These are phyloP conservation scores for Herpetomonas muscarum DNA, from an alignment of 208 protist species.

Conservation along the genomic window DNA sequence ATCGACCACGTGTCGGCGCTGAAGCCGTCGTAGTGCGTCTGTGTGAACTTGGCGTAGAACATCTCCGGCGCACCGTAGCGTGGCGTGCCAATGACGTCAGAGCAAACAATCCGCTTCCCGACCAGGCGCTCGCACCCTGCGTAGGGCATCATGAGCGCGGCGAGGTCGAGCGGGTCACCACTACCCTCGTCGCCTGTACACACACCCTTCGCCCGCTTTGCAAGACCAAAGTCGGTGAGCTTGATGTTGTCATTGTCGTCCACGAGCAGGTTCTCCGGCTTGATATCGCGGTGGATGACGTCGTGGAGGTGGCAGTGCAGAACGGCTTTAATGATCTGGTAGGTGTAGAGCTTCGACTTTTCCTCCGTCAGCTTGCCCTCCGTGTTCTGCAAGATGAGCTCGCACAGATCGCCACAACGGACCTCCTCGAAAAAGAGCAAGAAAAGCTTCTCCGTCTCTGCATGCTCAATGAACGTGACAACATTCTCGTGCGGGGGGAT, in stretches of 20 bases:
- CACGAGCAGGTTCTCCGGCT: slow-evolving; percentile 89
- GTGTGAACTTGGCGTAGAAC: slow-evolving; percentile 91
- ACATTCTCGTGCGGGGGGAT: slow-evolving; percentile 86
- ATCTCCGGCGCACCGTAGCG: slow-evolving; percentile 90
- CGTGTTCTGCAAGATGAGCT: slow-evolving; percentile 78
- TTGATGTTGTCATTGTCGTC: slow-evolving; percentile 87
- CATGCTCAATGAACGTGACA: slow-evolving; percentile 86
- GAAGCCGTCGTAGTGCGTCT: slow-evolving; percentile 92
- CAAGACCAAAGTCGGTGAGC: slow-evolving; percentile 90
- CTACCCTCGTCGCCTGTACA: slow-evolving; percentile 52
- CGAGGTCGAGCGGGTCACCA: slow-evolving; percentile 67
- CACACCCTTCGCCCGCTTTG: slow-evolving; percentile 73
- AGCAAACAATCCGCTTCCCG: slow-evolving; percentile 81
- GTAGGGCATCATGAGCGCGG: slow-evolving; percentile 74
- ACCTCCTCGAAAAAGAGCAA: slow-evolving; percentile 88
- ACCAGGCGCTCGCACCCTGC: slow-evolving; percentile 73
- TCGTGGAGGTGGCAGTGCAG: slow-evolving; percentile 89
- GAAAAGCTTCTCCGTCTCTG: slow-evolving; percentile 82
- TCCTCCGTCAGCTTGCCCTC: slow-evolving; percentile 80
- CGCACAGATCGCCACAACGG: slow-evolving; percentile 81
- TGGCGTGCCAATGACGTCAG: slow-evolving; percentile 87
- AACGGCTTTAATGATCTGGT: slow-evolving; percentile 89
- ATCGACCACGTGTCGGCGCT: slow-evolving; percentile 95
- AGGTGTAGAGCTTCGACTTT: slow-evolving; percentile 81
- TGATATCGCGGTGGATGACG: slow-evolving; percentile 91